phyloP scores from a whole-genome alignment of 2,329 filamentous ascomycete species.

The Lomentospora prolificans region DNA sequence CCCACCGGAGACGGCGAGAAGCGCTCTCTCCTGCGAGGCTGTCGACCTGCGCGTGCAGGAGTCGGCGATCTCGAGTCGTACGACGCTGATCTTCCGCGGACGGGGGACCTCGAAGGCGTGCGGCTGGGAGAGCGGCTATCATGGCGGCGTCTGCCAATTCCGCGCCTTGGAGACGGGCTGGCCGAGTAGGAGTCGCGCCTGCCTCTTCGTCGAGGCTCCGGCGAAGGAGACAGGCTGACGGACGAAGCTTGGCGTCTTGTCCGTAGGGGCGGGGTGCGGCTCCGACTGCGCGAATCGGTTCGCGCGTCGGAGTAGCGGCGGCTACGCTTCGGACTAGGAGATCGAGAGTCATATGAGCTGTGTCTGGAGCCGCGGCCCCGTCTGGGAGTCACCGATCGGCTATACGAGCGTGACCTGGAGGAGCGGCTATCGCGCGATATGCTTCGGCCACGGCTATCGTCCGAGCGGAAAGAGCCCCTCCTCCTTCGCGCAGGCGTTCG shows the following conservation, averaged over 20 bases:
- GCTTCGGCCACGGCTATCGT: constrained; percentile 19
- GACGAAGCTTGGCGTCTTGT: constrained; percentile 14
- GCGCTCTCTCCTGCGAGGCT: neutral
- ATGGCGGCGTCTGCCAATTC: constrained; percentile 21
- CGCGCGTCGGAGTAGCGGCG: constrained; percentile 10
- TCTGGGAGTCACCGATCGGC: constrained; percentile 17
- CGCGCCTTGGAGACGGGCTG: constrained; percentile 20
- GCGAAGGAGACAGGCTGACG: constrained; percentile 11
- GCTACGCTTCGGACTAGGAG: constrained; percentile 6
- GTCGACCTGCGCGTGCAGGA: neutral
- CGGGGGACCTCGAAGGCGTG: constrained; percentile 6
- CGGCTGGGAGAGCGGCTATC: constrained; percentile 21
- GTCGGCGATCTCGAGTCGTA: constrained; percentile 16
- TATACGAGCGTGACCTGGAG: constrained; percentile 32
- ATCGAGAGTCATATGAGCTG: constrained; percentile 7
- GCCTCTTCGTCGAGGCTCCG: constrained; percentile 14
- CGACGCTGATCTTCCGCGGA: constrained; percentile 20
- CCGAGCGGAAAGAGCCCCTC: constrained; percentile 8
- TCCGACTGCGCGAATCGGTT: constrained; percentile 32
- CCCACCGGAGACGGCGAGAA: neutral
- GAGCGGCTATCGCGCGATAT: constrained; percentile 20
- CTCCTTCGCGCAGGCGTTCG: constrained; percentile 18
- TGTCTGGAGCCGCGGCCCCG: constrained; percentile 10
- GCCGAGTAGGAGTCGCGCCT: constrained; percentile 19
- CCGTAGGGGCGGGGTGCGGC: constrained; percentile 18